Conservation (phyloP, 805 yeast genomes). For the Wickerhamomyces sydowiorum region DNA sequence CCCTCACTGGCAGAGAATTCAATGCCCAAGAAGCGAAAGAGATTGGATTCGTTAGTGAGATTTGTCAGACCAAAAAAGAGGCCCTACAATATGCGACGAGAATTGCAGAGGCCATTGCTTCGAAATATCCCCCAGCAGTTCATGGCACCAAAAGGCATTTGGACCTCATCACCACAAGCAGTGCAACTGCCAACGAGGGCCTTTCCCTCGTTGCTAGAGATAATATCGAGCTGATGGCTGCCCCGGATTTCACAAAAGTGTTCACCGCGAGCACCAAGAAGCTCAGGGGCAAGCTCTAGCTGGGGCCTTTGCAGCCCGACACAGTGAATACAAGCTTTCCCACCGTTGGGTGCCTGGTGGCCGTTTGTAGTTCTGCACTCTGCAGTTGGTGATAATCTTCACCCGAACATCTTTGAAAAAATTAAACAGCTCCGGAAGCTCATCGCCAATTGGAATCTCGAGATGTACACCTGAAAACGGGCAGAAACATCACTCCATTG, state of each 20-base stretch:
- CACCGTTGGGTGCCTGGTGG: too few species aligned
- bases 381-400: too few species aligned
- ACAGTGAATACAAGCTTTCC: too few species aligned
- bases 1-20: slow-evolving; percentile 57
- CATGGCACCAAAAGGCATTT: slow-evolving; percentile 56
- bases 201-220: slow-evolving; percentile 47
- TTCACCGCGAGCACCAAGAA: not conserved
- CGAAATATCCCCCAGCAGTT: slow-evolving; percentile 52
- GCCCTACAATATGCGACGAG: slow-evolving; percentile 46
- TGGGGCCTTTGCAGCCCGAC: too few species aligned
- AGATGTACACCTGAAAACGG: too few species aligned
- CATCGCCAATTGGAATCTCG: too few species aligned
- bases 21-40: slow-evolving; percentile 45
- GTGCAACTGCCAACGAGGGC: slow-evolving; percentile 35
- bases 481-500: too few species aligned
- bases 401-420: too few species aligned
- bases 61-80: slow-evolving; percentile 38
- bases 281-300: slow-evolving; percentile 1
- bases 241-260: not conserved
- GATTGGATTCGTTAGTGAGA: slow-evolving; percentile 50
- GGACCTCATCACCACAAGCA: slow-evolving; percentile 34
- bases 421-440: too few species aligned
- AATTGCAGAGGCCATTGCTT: slow-evolving; percentile 39
- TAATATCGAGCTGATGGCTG: slow-evolving; percentile 31
- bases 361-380: too few species aligned